These are phyloP conservation scores for Fusarium penzigii DNA, from an alignment of 2,329 filamentous ascomycete genomes.

Conservation along the genomic window DNA sequence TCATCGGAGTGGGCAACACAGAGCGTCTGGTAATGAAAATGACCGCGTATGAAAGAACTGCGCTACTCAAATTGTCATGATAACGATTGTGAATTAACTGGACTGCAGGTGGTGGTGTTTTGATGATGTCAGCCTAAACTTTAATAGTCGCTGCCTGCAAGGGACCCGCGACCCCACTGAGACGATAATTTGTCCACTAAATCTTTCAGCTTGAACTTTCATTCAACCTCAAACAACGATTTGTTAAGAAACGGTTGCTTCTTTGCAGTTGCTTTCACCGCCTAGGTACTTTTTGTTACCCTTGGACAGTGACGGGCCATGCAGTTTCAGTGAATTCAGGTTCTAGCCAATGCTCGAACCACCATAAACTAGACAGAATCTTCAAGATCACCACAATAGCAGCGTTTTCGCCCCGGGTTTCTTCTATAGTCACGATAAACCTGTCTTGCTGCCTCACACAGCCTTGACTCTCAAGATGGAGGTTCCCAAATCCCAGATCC, in stretches of 20 bases:
- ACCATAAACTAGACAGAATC: too few species aligned
- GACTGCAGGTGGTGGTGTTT: background rate
- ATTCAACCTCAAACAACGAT: slow-evolving; percentile 9
- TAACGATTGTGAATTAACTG: background rate
- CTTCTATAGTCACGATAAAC: too few species aligned
- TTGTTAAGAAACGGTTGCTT: background rate
- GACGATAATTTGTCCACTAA: slow-evolving; percentile 7
- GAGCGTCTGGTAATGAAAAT: too few species aligned
- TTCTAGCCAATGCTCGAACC: too few species aligned
- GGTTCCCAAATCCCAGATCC: background rate
- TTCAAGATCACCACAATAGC: too few species aligned
- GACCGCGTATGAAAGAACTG: too few species aligned
- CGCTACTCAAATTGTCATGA: background rate
- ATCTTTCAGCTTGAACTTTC: slow-evolving; percentile 11
- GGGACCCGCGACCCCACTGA: slow-evolving; percentile 20
- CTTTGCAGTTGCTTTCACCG: too few species aligned
- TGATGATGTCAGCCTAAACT: slow-evolving; percentile 27
- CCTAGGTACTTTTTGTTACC: background rate
- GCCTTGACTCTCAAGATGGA: slow-evolving; percentile 14
- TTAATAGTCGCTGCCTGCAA: slow-evolving; percentile 1
- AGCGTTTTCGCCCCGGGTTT: too few species aligned
- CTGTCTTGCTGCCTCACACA: too few species aligned
- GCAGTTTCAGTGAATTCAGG: too few species aligned
- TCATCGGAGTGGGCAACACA: slow-evolving; percentile 33
- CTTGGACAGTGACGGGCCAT: too few species aligned